A percentile compares a stretch with the other conserved stretches of the same genome.
These are phyloP conservation scores for Isoetes taiwanensis DNA, from an alignment of 75 land plant species.

Conservation along the genomic window DNA sequence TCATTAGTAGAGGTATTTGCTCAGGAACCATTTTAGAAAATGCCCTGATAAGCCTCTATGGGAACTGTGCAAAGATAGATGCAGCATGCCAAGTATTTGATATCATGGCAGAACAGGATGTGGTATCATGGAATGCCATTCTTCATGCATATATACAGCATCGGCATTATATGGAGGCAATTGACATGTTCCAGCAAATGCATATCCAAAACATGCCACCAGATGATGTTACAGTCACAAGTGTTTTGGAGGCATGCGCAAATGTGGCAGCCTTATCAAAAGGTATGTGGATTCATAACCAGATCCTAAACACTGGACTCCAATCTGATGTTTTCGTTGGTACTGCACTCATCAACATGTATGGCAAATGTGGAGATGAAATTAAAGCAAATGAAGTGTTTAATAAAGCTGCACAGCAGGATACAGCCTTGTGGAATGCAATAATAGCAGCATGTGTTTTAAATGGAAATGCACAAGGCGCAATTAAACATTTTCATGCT, in stretches of 20 bases:
- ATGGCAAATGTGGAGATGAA: too few species aligned
- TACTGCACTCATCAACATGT: constrained; percentile 20
- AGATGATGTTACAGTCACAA: background rate
- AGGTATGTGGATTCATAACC: constrained; percentile 26
- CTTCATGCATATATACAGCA: too few species aligned
- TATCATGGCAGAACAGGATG: too few species aligned
- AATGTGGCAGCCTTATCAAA: too few species aligned
- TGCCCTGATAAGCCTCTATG: constrained; percentile 29
- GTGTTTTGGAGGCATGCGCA: background rate
- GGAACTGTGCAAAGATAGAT: constrained; percentile 24
- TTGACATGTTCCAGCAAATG: too few species aligned
- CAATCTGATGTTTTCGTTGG: constrained; percentile 28
- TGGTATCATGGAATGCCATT: too few species aligned
- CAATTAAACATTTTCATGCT: background rate
- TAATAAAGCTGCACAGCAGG: background rate
- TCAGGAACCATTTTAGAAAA: constrained; percentile 15
- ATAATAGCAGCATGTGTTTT: background rate
- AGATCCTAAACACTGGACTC: constrained; percentile 26
- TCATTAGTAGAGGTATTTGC: background rate
- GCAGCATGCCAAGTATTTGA: constrained; percentile 16
- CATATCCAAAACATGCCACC: background rate
- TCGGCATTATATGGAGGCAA: too few species aligned
- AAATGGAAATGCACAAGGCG: background rate
- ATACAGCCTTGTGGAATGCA: background rate
- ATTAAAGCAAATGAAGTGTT: constrained; percentile 5